Evolutionary conservation across 1,284 basidiomycete genomes (phyloP).

Genomic region (Ustilago nuda): DNA sequence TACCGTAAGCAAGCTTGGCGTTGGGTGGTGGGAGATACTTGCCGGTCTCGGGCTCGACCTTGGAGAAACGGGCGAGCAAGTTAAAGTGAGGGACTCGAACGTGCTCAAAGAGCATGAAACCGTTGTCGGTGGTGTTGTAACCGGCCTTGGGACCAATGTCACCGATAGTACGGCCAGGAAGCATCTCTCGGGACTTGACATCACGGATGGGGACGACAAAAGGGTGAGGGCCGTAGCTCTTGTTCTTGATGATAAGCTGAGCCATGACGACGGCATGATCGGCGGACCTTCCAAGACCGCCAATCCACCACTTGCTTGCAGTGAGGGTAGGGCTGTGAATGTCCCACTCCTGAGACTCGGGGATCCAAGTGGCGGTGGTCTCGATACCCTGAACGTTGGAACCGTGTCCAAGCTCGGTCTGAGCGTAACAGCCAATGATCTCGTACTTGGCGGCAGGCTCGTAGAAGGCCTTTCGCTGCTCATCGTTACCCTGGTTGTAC

Average conservation of each 20-base stretch:
- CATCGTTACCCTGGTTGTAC: conserved; percentile 60
- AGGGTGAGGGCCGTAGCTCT: conserved; percentile 69
- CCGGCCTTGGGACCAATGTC: conserved; percentile 70
- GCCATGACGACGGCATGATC: conserved; percentile 71
- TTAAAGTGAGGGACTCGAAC: conserved; percentile 69
- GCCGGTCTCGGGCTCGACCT: conserved; percentile 66
- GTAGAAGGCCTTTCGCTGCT: conserved; percentile 62
- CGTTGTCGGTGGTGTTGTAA: conserved; percentile 69
- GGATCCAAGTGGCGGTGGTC: conserved; percentile 60
- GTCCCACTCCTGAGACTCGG: conserved; percentile 56
- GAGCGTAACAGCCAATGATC: conserved; percentile 64
- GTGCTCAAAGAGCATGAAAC: conserved; percentile 62
- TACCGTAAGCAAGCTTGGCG: conserved; percentile 60
- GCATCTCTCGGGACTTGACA: conserved; percentile 67
- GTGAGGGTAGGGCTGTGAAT: conserved; percentile 58
- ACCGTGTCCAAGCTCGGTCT: conserved; percentile 65
- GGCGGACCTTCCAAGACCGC: conserved; percentile 69
- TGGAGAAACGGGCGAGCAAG: conserved; percentile 68
- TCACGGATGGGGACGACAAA: conserved; percentile 70
- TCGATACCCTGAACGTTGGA: conserved; percentile 64
- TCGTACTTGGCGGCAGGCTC: conserved; percentile 56
- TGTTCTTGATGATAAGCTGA: conserved; percentile 69
- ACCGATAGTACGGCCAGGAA: conserved; percentile 68
- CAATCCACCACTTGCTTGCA: conserved; percentile 68
- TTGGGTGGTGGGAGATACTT: conserved; percentile 57